Evolutionary conservation across 1,139 yeast genomes (phyloP), one percentile per base, ranked within the genome.

Genomic region (Yamadazyma dendronema): DNA sequence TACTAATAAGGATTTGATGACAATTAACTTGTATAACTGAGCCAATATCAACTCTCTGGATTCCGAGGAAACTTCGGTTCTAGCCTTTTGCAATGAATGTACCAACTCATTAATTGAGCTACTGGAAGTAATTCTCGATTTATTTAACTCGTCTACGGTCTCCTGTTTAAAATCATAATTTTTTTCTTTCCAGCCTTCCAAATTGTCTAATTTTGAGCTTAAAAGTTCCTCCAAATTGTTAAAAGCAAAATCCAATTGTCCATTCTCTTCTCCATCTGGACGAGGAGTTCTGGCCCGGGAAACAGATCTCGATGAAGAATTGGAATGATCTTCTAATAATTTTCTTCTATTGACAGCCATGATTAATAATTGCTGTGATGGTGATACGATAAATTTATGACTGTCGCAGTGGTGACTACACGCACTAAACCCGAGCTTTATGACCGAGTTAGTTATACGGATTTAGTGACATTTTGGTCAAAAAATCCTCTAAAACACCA

Each of bases 21-120:
- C 72, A 30, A 72, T 60, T 49, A 74, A 55, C 42, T 71, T 71
- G 49, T 68, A 75, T 34, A 77, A 57, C 52, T 77, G 80, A 7
- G 77, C 77, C 46, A 75, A 57, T 23, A 77, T 59, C 41, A 74
- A 51, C 47, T 76, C 81, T 39, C 81, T 55, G n/a, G 78, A 72
- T 34, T 54, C 61, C 1, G 76, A 61, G 13, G 77, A 70, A 3
- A 77, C 73, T 39, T 69, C 72, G 15, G 67, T 61, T 41, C 81
- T 52, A 1, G 75, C 57, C 32, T 57, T 55, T 2, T 57, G 50
- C 41, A 77, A 59, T 0, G 78, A 68, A 10, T 43, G 42, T 13
- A 72, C 59, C 25, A 72, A 65, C 30, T 70, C 75, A 39, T 60
- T 65, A 27, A 70, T 64, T 6, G 70, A 56, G n/a, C 71, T 61